Conservation (phyloP, 257 asterid species). For the Nicotiana noctiflora region DNA sequence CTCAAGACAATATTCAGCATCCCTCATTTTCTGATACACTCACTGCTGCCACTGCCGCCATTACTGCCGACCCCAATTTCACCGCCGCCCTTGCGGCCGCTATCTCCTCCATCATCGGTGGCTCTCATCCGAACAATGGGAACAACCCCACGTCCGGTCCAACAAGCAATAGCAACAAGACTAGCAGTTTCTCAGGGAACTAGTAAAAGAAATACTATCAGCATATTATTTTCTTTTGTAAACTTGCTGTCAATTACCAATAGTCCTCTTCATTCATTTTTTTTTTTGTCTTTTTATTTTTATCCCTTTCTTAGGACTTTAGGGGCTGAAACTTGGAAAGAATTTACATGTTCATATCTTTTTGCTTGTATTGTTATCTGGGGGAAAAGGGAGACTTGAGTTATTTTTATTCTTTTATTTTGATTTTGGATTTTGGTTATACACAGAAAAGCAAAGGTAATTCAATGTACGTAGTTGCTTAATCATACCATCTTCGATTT, state of each 20-base stretch:
- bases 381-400: too few relatives aligned
- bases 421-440: neutral
- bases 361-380: neutral
- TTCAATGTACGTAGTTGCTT: neutral
- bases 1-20: conserved; percentile 16
- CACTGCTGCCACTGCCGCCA: conserved; percentile 76
- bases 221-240: neutral
- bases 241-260: neutral
- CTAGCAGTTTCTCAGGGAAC: conserved; percentile 34
- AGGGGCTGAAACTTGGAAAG: neutral
- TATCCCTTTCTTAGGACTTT: neutral
- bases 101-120: conserved; percentile 69
- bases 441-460: neutral
- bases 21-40: conserved; percentile 51
- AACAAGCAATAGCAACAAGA: conserved; percentile 21
- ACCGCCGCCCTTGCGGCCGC: conserved; percentile 90
- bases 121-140: conserved; percentile 30
- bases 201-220: conserved; percentile 6
- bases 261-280: neutral
- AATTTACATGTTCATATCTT: neutral
- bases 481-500: neutral
- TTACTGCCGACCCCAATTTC: conserved; percentile 81
- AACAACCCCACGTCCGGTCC: conserved; percentile 17
- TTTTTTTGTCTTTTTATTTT: neutral
- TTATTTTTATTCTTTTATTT: conserved; percentile 7